These are phyloP conservation scores for Microcos paniculata DNA, from an alignment of 345 rosid species.

Conservation along the genomic window DNA sequence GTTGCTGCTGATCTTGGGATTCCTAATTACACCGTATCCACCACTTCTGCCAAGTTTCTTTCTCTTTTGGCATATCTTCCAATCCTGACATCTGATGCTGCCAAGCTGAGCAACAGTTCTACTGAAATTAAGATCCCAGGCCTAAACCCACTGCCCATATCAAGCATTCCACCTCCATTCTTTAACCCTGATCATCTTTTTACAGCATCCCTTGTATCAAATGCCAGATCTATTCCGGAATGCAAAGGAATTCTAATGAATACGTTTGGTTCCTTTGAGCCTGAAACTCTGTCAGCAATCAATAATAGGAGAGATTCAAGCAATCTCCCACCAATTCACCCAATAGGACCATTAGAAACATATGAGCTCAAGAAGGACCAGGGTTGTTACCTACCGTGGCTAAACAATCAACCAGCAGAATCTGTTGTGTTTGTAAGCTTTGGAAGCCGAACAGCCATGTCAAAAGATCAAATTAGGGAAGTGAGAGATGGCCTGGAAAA, in stretches of 20 bases:
- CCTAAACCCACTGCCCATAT: conserved; percentile 27
- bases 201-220: background rate
- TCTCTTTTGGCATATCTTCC: conserved; percentile 20
- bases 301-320: conserved; percentile 8
- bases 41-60: conserved; percentile 31
- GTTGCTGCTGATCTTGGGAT: conserved; percentile 25
- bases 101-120: background rate
- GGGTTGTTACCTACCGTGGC: conserved; percentile 29
- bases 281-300: conserved; percentile 21
- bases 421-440: conserved; percentile 50
- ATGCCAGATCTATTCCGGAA: conserved; percentile 7
- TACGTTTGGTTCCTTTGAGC: conserved; percentile 39
- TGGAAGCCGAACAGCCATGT: conserved; percentile 49
- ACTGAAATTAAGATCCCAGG: conserved; percentile 32
- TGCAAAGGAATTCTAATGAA: conserved; percentile 36
- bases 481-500: conserved; percentile 38
- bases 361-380: conserved; percentile 19
- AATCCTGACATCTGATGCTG: conserved; percentile 9
- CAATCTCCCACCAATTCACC: conserved; percentile 29
- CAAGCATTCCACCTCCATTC: conserved; percentile 38
- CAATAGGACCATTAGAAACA: conserved; percentile 39
- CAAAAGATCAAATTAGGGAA: conserved; percentile 41
- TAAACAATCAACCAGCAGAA: conserved; percentile 30
- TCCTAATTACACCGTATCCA: conserved; percentile 28
- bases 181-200: conserved; percentile 18